Evolutionary conservation across 2,329 filamentous ascomycete genomes (phyloP), one percentile per base, ranked within the genome.

Genomic region (Trichoderma citrinoviride): DNA sequence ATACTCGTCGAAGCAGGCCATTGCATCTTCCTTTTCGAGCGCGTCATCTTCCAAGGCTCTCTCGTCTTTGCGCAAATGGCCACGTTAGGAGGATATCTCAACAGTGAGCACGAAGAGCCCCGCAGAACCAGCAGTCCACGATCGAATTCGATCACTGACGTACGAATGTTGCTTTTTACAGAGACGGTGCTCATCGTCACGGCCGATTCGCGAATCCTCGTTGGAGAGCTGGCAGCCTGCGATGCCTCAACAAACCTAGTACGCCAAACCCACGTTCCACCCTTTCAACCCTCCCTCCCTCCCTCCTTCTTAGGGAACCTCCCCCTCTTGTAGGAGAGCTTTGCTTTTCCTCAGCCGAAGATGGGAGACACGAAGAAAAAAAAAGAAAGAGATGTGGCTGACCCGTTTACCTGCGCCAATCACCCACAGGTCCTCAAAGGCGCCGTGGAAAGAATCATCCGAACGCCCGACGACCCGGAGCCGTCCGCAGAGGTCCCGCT

Each of bases 131-230:
- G 7, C 53, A 56, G 29, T 49, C 21, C 29, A 17, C 21, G 8
- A 29, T 19, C 2, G 27, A 49, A 17, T 65, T 52, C 47, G 21
- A 65, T 37, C 33, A 14, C 65, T 44, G 41, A 62, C 49, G 43
- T n/a, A 50, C 44, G 54, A 21, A n/a, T 23, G 52, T 54, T 54
- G 57, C 62, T 37, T 27, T 37, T 27, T 65, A 12, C 49, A 97
- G 95, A 97, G 79, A 96, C 92, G 78, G 92, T 98, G 71, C 84
- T 93, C 65, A 90, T 98, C 73, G 86, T 98, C 68, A 98, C 95
- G 29, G 90, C 92, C 71, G 95, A 98, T 78, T 95, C 94, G 58
- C 89, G 94, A 72, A 96, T 92, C 53, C 81, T 94, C 23, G 85
- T 92, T 67, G 95, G 95, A 66, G 93, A 84, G 2, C 87, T 99